These are phyloP conservation scores for Starmera quercuum DNA, from an alignment of 805 yeast species.

Conservation along the genomic window DNA sequence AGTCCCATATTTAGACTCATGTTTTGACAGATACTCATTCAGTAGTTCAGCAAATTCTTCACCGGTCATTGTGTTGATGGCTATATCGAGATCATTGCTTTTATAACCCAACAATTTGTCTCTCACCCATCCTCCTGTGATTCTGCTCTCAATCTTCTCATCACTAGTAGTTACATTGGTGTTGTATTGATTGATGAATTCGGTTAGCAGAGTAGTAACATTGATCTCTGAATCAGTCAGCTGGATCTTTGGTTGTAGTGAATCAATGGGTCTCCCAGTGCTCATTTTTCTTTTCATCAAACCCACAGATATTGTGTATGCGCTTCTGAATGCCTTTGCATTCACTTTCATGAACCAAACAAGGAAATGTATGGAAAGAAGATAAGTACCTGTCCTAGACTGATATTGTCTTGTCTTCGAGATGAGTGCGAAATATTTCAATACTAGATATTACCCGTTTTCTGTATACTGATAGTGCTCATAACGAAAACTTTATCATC, in stretches of 20 bases:
- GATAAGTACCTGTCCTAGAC: too few relatives aligned
- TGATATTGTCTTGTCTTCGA: too few relatives aligned
- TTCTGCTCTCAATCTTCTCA: constrained; percentile 48
- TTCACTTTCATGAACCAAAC: too few relatives aligned
- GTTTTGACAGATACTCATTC: constrained; percentile 36
- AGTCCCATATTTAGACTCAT: constrained; percentile 23
- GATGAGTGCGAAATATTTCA: too few relatives aligned
- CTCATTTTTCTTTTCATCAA: constrained; percentile 1
- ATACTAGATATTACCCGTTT: too few relatives aligned
- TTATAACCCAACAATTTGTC: constrained; percentile 79
- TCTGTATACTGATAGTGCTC: too few relatives aligned
- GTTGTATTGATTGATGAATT: constrained; percentile 34
- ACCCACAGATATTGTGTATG: too few relatives aligned
- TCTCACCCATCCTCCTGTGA: constrained; percentile 98
- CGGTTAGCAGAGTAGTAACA: constrained; percentile 32
- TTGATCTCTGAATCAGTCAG: constrained; percentile 34
- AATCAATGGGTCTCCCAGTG: constrained; percentile 1
- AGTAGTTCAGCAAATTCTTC: constrained; percentile 72
- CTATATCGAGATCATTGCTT: constrained; percentile 87
- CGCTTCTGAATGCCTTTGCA: too few relatives aligned
- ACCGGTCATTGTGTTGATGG: constrained; percentile 79
- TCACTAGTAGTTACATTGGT: constrained; percentile 2
- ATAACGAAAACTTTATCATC: too few relatives aligned
- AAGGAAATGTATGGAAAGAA: too few relatives aligned
- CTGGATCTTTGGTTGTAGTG: constrained; percentile 15